phyloP scores from a whole-genome alignment of 805 yeast species.

The Starmerella bombicola region DNA sequence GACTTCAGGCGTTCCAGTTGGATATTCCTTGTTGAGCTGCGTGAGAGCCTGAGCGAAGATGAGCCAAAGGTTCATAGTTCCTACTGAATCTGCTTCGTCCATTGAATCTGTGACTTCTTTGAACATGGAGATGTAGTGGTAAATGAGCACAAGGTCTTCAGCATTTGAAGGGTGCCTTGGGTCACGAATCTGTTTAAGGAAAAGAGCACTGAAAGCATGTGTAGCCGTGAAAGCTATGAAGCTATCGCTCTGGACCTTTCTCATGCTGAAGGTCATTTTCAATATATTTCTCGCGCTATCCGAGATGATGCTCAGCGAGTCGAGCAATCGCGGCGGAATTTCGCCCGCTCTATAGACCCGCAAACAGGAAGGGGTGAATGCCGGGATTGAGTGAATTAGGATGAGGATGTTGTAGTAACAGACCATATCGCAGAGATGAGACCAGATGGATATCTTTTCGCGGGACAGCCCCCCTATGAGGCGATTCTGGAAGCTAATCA shows the following conservation, averaged over 20 bases:
- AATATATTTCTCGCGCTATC: constrained; percentile 9
- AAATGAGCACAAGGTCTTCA: constrained; percentile 12
- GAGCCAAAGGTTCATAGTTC: constrained; percentile 10
- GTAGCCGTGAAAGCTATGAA: constrained; percentile 8
- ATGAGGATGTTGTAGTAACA: constrained; percentile 17
- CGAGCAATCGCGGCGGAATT: constrained; percentile 7
- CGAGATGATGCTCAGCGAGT: constrained; percentile 13
- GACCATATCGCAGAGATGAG: constrained; percentile 3
- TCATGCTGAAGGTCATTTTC: constrained; percentile 1
- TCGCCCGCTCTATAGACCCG: constrained; percentile 5
- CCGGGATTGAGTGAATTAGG: constrained; percentile 21
- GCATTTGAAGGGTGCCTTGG: constrained; percentile 16
- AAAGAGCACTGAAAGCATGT: constrained; percentile 16
- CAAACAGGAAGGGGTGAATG: constrained; percentile 19
- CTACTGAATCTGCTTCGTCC: neutral
- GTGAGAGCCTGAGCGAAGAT: constrained; percentile 12
- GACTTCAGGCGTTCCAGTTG: too few relatives aligned
- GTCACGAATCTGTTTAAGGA: constrained; percentile 16
- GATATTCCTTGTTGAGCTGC: constrained; percentile 9
- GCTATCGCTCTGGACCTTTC: constrained; percentile 1
- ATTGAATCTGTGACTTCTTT: neutral
- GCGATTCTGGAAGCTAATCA: neutral
- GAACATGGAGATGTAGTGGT: constrained; percentile 13
- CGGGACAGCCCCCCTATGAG: neutral
- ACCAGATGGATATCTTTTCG: neutral